Base-by-base conservation (phyloP, 768 basidiomycete species). In the Leccinum pellstonianum region DNA sequence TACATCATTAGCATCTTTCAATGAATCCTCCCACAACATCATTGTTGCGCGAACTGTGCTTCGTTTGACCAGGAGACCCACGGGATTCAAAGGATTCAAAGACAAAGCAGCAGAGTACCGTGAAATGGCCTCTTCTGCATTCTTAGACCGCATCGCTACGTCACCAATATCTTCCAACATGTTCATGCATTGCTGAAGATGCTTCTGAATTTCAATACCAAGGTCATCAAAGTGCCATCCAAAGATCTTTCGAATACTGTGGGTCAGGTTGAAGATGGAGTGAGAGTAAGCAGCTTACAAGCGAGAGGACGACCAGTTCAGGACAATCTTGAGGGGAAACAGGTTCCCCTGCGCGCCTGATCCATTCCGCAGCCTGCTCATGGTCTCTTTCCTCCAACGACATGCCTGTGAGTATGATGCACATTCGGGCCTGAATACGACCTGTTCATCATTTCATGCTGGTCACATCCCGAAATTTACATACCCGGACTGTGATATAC, bases 161-260 rank as follows among this genome's bases (percentile, higher is more conserved):
- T 65, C 56, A 0, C 53, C 64, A 0, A 10, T 1, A 1, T 3
- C 4, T 50, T 65, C 55, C 1, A 57, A 11, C 0, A 9, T 8
- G 12, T 4, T 23, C 8, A 46, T 3, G 12, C 55, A 52, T 3
- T 35, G 25, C 37, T 10, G 29, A 43, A 62, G 27, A 0, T n/a
- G 49, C 4, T 25, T 1, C 7, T 50, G 48, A 5, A 59, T 38
- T 4, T 31, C 46, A 11, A 19, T 1, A 2, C 6, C 12, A 7
- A 58, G 57, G 14, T 27, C 17, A 4, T 66, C 60, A 46, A 66
- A 59, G 10, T 53, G 8, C 64, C 64, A 65, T 2, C 57, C 64
- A 21, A 62, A 62, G 1, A 59, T 47, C 54, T 63, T 51, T 27
- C 8, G 8, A 27, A 7, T 27, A 7, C 27, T 27, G 0, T 27